These are phyloP conservation scores for Lobosporangium transversale DNA, from an alignment of 192 early-diverging fungal species.

Conservation along the genomic window DNA sequence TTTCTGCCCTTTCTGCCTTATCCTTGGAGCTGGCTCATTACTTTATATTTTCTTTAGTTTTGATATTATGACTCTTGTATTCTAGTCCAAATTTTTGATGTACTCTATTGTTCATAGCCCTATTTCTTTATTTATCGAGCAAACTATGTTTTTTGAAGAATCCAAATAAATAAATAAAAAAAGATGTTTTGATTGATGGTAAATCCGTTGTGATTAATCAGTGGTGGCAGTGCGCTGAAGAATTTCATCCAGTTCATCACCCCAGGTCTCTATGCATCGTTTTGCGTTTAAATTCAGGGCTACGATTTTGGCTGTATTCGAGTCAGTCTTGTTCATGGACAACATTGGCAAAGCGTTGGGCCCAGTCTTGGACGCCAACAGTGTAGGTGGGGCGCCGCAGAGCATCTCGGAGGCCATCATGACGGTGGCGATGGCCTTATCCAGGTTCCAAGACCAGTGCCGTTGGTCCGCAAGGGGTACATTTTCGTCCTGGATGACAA, in stretches of 20 bases:
- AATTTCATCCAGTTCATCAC: conserved; percentile 20
- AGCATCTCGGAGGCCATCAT: conserved; percentile 42
- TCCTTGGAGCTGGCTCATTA: too few species aligned
- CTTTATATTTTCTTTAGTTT: too few species aligned
- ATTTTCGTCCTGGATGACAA: conserved; percentile 22
- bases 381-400: conserved; percentile 14
- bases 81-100: too few species aligned
- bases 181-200: not conserved
- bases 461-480: conserved; percentile 22
- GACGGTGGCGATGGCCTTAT: conserved; percentile 30
- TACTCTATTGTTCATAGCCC: not conserved
- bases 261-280: conserved; percentile 30
- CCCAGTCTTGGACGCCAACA: not conserved
- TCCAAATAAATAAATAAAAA: not conserved
- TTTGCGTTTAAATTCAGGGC: conserved; percentile 15
- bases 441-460: conserved; percentile 44
- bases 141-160: not conserved
- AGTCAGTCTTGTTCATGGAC: not conserved
- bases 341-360: not conserved
- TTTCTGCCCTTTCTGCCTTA: too few species aligned
- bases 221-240: conserved; percentile 19
- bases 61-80: too few species aligned
- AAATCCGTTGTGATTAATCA: not conserved
- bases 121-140: not conserved
- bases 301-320: not conserved